phyloP scores from a whole-genome alignment of 108 stramenopile species.

The Discostella pseudostelligera region DNA sequence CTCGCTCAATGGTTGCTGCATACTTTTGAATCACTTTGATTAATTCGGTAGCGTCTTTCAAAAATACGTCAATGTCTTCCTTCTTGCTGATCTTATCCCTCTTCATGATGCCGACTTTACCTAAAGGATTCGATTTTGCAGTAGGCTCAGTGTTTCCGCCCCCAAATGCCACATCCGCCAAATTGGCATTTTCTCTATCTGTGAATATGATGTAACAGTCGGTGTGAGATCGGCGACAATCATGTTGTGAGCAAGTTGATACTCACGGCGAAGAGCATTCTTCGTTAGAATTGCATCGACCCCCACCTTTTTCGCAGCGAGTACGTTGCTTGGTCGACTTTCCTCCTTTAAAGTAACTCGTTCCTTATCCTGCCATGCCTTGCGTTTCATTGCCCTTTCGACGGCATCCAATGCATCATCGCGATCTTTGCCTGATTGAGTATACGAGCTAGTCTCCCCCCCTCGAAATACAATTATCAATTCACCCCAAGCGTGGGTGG shows the following conservation, averaged over 20 bases:
- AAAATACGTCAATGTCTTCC: slow-evolving; percentile 65
- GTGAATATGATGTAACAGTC: not conserved
- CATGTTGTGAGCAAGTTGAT: not conserved
- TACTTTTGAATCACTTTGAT: slow-evolving; percentile 79
- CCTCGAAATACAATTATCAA: slow-evolving; percentile 57
- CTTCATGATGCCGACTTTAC: not conserved
- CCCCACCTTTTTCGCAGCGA: slow-evolving; percentile 46
- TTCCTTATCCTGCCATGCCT: slow-evolving; percentile 61
- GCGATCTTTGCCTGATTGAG: slow-evolving; percentile 50
- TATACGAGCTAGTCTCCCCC: slow-evolving; percentile 26
- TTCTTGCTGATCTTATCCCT: slow-evolving; percentile 23
- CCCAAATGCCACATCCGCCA: slow-evolving; percentile 66
- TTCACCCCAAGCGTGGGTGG: slow-evolving; percentile 63
- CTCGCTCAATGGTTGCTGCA: slow-evolving; percentile 54
- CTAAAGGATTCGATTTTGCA: not conserved
- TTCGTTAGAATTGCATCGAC: slow-evolving; percentile 78
- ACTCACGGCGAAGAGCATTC: slow-evolving; percentile 54
- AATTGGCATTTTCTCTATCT: slow-evolving; percentile 53
- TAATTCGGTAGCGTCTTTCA: slow-evolving; percentile 67
- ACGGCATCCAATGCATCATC: slow-evolving; percentile 58
- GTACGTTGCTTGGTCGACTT: slow-evolving; percentile 13
- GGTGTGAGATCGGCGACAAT: not conserved
- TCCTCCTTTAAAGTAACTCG: slow-evolving; percentile 47
- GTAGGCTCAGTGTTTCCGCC: slow-evolving; percentile 17
- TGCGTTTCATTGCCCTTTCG: slow-evolving; percentile 55